phyloP scores from a whole-genome alignment of 257 asterid species.

The Ehretia macrophylla region DNA sequence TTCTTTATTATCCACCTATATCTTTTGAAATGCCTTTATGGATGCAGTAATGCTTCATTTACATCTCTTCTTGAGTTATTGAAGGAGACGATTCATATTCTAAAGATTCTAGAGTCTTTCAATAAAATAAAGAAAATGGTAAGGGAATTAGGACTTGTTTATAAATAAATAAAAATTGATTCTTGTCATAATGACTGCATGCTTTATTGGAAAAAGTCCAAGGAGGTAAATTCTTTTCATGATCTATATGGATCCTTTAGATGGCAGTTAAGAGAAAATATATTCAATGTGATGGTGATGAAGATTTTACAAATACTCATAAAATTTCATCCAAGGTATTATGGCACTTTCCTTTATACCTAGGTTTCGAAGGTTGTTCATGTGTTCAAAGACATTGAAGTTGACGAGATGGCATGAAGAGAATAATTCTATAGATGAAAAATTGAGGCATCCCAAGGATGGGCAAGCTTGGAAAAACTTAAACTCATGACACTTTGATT shows the following conservation, averaged over 20 bases:
- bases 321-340: not conserved
- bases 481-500: not conserved
- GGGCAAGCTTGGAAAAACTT: conserved; percentile 11
- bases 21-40: too few relatives aligned
- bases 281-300: too few relatives aligned
- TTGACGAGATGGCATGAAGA: conserved; percentile 8
- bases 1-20: too few relatives aligned
- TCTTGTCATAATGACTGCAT: conserved; percentile 6
- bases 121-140: not conserved
- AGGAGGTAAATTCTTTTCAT: not conserved
- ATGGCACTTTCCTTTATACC: conserved; percentile 3
- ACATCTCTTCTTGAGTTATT: too few relatives aligned
- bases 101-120: too few relatives aligned
- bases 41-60: too few relatives aligned
- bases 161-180: not conserved
- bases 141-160: not conserved
- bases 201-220: not conserved
- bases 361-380: conserved; percentile 1
- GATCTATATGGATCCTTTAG: not conserved
- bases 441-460: conserved; percentile 13
- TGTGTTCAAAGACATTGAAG: not conserved
- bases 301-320: not conserved
- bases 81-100: too few relatives aligned
- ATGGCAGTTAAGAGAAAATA: not conserved
- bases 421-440: not conserved